Base-by-base conservation (phyloP, 75 land plant genomes). In the Adiantum capillusveneris region DNA sequence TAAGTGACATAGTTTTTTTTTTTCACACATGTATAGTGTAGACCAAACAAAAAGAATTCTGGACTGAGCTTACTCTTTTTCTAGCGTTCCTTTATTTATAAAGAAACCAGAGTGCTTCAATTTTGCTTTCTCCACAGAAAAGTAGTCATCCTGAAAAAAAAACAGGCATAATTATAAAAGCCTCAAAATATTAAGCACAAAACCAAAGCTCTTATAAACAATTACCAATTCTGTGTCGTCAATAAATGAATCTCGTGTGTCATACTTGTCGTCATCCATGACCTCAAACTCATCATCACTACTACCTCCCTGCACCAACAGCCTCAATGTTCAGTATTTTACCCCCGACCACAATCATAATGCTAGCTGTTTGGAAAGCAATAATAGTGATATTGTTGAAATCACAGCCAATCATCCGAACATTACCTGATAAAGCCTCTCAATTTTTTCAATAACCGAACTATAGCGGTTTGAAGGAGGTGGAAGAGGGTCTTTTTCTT, bases 181-280 rank as follows among this genome's bases (percentile, higher is more conserved):
- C 9, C 14, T 9, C 9, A 9, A 41, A 41, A 41, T 9, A 41
- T 41, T 9, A 41, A 41, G 43, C 14, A 9, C 43, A 41, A 41
- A 9, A 14, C 9, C 43, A 9, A 14, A 41, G 43, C 43, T 41
- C 12, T 24, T n/a, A 46, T 6, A 0, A 64, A 59, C n/a, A 49
- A 27, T 14, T 74, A 94, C 98, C 91, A 94, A 63, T 57, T 94
- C 98, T 43, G 81, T 64, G 68, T 94, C 98, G 69, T 94, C 98
- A 13, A 94, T 94, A 43, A 94, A 94, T 51, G 96, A 84, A 71
- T 94, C 98, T 51, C 90, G 96, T 0, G 98, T 94, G 67, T 94
- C 86, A 66, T 94, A 94, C 44, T 94, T 87, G 75, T 89, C 90
- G 67, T 94, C 98, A 63, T 94, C 98, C 19, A 90, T 87, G 34